Base-by-base conservation (phyloP, 2,329 filamentous ascomycete genomes). In the Diaporthe capsici region DNA sequence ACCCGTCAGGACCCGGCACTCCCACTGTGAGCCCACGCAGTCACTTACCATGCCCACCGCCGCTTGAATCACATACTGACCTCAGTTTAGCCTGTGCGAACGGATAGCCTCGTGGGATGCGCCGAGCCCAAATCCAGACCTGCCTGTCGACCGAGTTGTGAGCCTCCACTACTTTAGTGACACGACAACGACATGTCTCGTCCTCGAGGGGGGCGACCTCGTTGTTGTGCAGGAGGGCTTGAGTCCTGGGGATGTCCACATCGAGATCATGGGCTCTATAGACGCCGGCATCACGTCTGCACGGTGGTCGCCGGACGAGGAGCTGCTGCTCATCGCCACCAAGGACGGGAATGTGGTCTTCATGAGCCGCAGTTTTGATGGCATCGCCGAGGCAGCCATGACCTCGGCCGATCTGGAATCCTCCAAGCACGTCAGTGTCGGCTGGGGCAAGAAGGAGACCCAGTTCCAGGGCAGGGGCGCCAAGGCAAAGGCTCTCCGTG, bases 381-480 rank as follows among this genome's bases (percentile, higher is more conserved):
- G 93, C 75, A 92, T 98, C 57, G 91, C 94, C 47, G 94, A 96
- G 83, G 89, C 94, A 71, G 86, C 88, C 47, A 92, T 98, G 83
- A 91, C 90, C 0, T 82, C 87, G 0, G 94, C 96, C 60, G 96
- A 98, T 84, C 90, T 98, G 78, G 94, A 94, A 80, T 91, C 92
- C n/a, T 98, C 94, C 37, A 97, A 93, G 83, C 96, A 98, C 86
- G 97, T 98, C 75, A 97, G 95, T 28, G 96, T 99, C 31, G 97
- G 97, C 68, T 99, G 97, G 97, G 97, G 97, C 76, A 98, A 98
- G 87, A 95, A 94, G 82, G 97, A 99, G 85, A 99, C 97, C 0
- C 97, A 99, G 83, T 99, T 99, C 83, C 94, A 98, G 82, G 97
- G 97, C 70, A 95, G 94, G 81, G 92, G 96, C 77, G 96, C 96